These are phyloP conservation scores for Lagenaria siceraria DNA, from an alignment of 306 rosid genomes.

Conservation along the genomic window DNA sequence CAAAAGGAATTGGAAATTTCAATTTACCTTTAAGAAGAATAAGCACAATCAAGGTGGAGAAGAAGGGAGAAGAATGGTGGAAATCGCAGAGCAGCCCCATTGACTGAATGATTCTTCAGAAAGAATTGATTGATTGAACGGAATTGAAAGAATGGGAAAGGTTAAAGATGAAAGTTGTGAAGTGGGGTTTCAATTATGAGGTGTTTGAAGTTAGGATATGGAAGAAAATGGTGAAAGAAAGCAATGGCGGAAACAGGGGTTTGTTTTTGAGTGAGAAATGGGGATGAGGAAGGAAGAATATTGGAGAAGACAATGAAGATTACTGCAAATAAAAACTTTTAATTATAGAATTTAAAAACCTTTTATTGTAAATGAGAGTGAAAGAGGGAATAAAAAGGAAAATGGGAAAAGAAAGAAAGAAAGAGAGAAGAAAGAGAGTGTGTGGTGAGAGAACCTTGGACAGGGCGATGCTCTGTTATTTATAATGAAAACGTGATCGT, in stretches of 20 bases:
- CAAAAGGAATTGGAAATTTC: background rate
- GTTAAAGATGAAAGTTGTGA: background rate
- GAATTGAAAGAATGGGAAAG: background rate
- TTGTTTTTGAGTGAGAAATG: background rate
- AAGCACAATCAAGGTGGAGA: background rate
- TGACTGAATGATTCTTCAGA: background rate
- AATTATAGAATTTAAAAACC: too few species aligned
- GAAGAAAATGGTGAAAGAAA: background rate
- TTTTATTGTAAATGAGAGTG: background rate
- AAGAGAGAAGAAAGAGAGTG: background rate
- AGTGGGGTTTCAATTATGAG: background rate
- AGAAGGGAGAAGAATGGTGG: background rate
- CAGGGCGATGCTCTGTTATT: background rate
- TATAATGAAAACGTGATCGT: background rate
- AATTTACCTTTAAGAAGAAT: background rate
- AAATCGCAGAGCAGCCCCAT: background rate
- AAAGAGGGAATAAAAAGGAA: background rate
- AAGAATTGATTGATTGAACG: background rate
- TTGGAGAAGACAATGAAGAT: background rate
- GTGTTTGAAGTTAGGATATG: background rate
- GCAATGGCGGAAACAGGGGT: slow-evolving; percentile 6
- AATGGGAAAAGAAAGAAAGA: background rate
- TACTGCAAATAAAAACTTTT: background rate
- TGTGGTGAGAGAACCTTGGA: background rate
- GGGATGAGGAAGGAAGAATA: slow-evolving; percentile 6